Evolutionary conservation across 2,329 filamentous ascomycete species (phyloP).

Genomic region (Volutella citrinella): DNA sequence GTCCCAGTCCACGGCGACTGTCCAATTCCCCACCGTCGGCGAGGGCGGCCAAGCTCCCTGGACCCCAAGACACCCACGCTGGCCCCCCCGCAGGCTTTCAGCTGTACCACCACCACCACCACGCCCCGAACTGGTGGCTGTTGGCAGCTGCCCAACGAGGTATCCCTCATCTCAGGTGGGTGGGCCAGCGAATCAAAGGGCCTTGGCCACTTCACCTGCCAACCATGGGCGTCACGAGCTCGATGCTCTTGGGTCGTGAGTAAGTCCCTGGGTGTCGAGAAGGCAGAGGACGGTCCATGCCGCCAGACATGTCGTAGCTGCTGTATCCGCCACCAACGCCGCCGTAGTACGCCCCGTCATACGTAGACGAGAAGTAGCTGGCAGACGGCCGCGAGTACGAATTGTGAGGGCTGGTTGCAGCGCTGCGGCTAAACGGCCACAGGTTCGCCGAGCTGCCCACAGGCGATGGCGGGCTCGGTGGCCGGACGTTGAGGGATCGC

Average conservation of each 20-base stretch:
- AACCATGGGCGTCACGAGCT: conserved; percentile 60
- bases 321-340: conserved; percentile 38
- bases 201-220: conserved; percentile 37
- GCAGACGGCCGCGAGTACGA: conserved; percentile 45
- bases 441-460: conserved; percentile 40
- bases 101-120: too few relatives aligned
- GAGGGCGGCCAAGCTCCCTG: too few relatives aligned
- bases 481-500: conserved; percentile 51
- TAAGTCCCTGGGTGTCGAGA: conserved; percentile 52
- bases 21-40: too few relatives aligned
- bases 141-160: too few relatives aligned
- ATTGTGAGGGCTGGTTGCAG: conserved; percentile 49
- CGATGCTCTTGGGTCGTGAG: conserved; percentile 59
- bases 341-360: conserved; percentile 41
- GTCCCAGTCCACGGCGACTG: too few relatives aligned
- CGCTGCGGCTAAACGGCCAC: conserved; percentile 54
- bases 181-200: conserved; percentile 2
- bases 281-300: conserved; percentile 55
- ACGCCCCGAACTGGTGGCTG: too few relatives aligned
- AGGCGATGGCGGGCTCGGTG: conserved; percentile 56
- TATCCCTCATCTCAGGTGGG: too few relatives aligned
- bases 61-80: too few relatives aligned
- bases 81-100: too few relatives aligned
- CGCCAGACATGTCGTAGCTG: conserved; percentile 32
- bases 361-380: conserved; percentile 50